Evolutionary conservation across 192 early-diverging fungal species (phyloP).

Genomic region (Cetraspora pellucida): DNA sequence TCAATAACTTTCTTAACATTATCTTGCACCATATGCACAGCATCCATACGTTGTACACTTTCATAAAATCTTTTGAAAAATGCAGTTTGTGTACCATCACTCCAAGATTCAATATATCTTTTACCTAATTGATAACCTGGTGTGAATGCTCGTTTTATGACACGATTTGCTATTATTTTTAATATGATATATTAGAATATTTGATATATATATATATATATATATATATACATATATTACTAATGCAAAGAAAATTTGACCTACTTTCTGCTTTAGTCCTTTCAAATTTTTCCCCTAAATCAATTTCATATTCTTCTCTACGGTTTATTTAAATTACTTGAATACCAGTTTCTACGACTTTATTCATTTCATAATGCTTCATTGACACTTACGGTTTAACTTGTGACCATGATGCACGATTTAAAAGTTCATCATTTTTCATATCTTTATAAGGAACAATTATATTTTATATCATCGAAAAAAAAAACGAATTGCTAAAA

Average conservation of each 20-base stretch:
- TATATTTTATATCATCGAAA: neutral
- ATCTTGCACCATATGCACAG: conserved; percentile 40
- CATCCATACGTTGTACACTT: conserved; percentile 45
- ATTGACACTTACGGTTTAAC: neutral
- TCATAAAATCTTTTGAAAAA: conserved; percentile 46
- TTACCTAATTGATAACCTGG: conserved; percentile 39
- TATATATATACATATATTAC: neutral
- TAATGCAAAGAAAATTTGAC: neutral
- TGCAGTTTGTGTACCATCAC: conserved; percentile 44
- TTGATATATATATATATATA: too few species aligned
- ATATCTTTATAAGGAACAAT: conserved; percentile 22
- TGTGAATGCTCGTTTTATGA: conserved; percentile 39
- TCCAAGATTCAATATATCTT: conserved; percentile 46
- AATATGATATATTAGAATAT: too few species aligned
- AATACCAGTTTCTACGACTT: neutral
- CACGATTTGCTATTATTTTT: conserved; percentile 30
- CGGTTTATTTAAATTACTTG: neutral
- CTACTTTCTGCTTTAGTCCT: conserved; percentile 37
- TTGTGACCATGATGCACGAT: neutral
- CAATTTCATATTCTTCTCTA: conserved; percentile 39
- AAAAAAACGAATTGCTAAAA: neutral
- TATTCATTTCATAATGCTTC: neutral
- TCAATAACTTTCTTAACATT: conserved; percentile 34
- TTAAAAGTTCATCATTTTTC: conserved; percentile 21
- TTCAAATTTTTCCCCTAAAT: conserved; percentile 39